A percentile compares a stretch with the other conserved stretches of the same genome.
These are phyloP conservation scores for Trichoderma endophyticum DNA, from an alignment of 2,329 filamentous ascomycete species.

Conservation along the genomic window DNA sequence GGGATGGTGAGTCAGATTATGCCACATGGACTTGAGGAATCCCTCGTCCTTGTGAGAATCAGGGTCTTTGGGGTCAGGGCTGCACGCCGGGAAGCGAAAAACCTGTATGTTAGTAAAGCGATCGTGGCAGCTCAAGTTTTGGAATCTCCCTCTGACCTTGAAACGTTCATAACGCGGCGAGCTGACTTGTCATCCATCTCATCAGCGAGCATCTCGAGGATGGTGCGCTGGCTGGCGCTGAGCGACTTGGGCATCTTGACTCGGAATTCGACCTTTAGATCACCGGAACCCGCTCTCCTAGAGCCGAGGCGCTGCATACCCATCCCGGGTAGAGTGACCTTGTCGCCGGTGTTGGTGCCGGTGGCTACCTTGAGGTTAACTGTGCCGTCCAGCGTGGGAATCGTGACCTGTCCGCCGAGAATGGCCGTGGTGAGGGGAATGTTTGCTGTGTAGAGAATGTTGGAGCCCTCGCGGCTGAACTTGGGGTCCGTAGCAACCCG, in stretches of 20 bases:
- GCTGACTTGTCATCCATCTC: constrained; percentile 93
- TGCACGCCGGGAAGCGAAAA: background rate
- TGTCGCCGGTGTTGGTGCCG: constrained; percentile 89
- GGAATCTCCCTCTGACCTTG: constrained; percentile 28
- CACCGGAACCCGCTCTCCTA: constrained; percentile 67
- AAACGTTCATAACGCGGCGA: constrained; percentile 85
- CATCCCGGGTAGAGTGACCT: constrained; percentile 82
- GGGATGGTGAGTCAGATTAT: constrained; percentile 78
- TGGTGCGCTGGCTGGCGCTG: constrained; percentile 83
- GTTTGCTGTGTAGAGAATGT: constrained; percentile 87
- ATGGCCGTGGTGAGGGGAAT: constrained; percentile 91
- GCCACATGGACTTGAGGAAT: constrained; percentile 91
- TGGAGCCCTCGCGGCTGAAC: constrained; percentile 82
- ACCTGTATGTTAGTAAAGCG: background rate
- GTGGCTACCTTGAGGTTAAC: constrained; percentile 89
- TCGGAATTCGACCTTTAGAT: constrained; percentile 91
- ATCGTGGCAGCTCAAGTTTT: background rate
- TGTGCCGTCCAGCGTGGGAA: constrained; percentile 87
- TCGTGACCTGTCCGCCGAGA: constrained; percentile 81
- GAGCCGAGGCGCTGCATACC: constrained; percentile 84
- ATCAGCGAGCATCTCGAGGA: constrained; percentile 93
- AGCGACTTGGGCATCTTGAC: constrained; percentile 95
- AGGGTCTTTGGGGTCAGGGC: constrained; percentile 27
- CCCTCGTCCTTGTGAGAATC: constrained; percentile 74
- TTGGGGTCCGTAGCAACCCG: constrained; percentile 85